Evolutionary conservation across 1,284 basidiomycete species (phyloP), one percentile per base, ranked within the genome.

Genomic region (Puccinia hordei): DNA sequence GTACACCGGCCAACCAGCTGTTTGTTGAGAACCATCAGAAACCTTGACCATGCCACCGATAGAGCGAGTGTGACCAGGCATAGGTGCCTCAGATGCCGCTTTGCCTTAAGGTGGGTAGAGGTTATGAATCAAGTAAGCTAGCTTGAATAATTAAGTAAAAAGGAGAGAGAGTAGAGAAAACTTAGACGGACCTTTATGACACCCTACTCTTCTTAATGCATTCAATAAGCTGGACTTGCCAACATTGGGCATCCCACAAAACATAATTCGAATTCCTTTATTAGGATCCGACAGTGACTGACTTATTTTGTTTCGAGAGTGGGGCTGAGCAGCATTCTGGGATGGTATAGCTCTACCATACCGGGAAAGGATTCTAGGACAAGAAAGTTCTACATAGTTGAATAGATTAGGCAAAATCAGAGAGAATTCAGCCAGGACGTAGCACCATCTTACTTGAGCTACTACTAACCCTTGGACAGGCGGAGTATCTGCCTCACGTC

Each of bases 171-270:
- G 77, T 51, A 73, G 30, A 66, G 65, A 24, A 10, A 35, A 15
- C 55, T 35, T 35, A 59, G 38, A 88, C 90, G 83, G 85, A 94
- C 94, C 92, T 85, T 93, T 94, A 81, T 90, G 88, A 44, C 96
- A 92, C 4, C 95, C 96, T 82, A 91, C 91, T 83, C 91, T 91
- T 59, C 97, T 89, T n/a, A 99, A 88, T 0, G 93, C 91, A 85
- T 99, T 99, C 19, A 99, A 87, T 73, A 99, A 87, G 3, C 93
- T 95, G 38, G 94, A 97, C 87, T 99, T 99, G 69, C 97, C 97
- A 59, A 98, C 95, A 85, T 99, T 99, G 5, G 96, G 96, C 96
- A 99, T 99, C 33, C 96, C 96, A 74, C 95, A 91, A 33, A 97
- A 93, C 6, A 97, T 88, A 10, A 98, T 90, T 84, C 94, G 94